Percentiles rank a stretch among this genome's conserved stretches.
Conservation (phyloP, 768 basidiomycete species). For the Mycena rosella region DNA sequence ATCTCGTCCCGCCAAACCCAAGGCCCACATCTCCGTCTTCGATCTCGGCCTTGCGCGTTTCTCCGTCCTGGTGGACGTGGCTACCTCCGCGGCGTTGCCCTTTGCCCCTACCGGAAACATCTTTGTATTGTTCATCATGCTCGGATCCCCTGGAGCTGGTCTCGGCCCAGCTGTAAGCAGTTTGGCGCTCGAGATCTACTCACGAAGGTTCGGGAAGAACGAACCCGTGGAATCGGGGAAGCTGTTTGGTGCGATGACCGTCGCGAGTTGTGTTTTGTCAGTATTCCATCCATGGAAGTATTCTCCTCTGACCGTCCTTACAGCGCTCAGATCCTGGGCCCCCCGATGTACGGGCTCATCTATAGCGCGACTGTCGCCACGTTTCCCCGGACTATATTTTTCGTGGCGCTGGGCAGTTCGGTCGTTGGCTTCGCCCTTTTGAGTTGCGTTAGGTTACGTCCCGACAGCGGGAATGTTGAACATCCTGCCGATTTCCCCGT, state of each 20-base stretch:
- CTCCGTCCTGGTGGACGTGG: slow-evolving; percentile 70
- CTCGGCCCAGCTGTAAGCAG: no score
- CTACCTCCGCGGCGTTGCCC: slow-evolving; percentile 64
- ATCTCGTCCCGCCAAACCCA: slow-evolving; percentile 26
- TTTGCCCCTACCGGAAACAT: slow-evolving; percentile 35
- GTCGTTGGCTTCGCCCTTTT: slow-evolving; percentile 60
- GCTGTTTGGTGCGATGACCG: slow-evolving; percentile 85
- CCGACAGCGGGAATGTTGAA: background rate
- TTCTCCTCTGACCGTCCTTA: no score
- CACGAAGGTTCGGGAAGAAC: slow-evolving; percentile 49
- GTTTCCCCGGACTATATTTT: slow-evolving; percentile 79
- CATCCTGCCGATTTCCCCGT: background rate
- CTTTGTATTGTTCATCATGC: slow-evolving; percentile 64
- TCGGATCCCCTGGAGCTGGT: no score
- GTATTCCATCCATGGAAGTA: background rate
- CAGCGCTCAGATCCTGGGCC: slow-evolving; percentile 69
- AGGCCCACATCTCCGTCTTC: slow-evolving; percentile 60
- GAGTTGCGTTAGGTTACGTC: slow-evolving; percentile 59
- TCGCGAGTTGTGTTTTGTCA: slow-evolving; percentile 61
- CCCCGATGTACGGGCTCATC: slow-evolving; percentile 77
- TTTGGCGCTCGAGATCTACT: slow-evolving; percentile 76
- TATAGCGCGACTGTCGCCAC: slow-evolving; percentile 78
- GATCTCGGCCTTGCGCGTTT: slow-evolving; percentile 78
- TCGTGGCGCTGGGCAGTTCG: slow-evolving; percentile 60
- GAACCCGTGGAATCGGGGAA: slow-evolving; percentile 23